These are phyloP conservation scores for Ilyonectria destructans DNA, from an alignment of 2,329 filamentous ascomycete genomes.

Conservation along the genomic window DNA sequence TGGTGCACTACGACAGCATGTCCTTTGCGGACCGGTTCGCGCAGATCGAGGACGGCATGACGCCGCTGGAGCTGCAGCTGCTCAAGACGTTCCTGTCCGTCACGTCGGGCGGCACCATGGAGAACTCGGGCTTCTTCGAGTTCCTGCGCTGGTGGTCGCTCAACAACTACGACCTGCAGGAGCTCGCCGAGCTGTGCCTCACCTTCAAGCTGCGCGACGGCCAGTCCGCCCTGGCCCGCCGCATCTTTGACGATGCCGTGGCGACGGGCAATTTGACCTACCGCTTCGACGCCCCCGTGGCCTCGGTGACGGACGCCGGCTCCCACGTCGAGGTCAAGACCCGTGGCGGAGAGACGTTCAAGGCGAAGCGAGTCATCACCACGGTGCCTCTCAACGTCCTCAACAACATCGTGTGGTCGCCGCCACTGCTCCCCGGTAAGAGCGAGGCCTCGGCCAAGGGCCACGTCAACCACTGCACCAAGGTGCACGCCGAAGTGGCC, in stretches of 20 bases:
- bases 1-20: conserved; percentile 27
- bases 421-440: conserved; percentile 27
- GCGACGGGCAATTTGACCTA: conserved; percentile 31
- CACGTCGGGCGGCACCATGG: conserved; percentile 32
- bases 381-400: conserved; percentile 33
- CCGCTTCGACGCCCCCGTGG: conserved; percentile 25
- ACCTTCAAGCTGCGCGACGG: conserved; percentile 31
- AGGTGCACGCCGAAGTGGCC: conserved; percentile 34
- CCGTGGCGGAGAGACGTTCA: conserved; percentile 20
- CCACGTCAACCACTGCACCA: conserved; percentile 34
- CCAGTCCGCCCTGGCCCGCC: conserved; percentile 23
- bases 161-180: conserved; percentile 32
- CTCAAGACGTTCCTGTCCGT: conserved; percentile 32
- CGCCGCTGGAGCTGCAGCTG: conserved; percentile 29
- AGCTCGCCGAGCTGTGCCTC: conserved; percentile 25
- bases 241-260: conserved; percentile 28
- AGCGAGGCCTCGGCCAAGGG: conserved; percentile 18
- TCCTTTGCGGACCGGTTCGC: conserved; percentile 32
- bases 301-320: conserved; percentile 19
- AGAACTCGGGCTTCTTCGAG: conserved; percentile 33
- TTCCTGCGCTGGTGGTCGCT: conserved; percentile 32
- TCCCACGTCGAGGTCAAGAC: conserved; percentile 25
- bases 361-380: conserved; percentile 17
- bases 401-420: conserved; percentile 25
- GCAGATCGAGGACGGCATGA: conserved; percentile 26